Percentiles rank a stretch among this genome's conserved stretches.
These are phyloP conservation scores for Nidularia pulvinata DNA, from an alignment of 768 basidiomycete genomes.

Conservation along the genomic window DNA sequence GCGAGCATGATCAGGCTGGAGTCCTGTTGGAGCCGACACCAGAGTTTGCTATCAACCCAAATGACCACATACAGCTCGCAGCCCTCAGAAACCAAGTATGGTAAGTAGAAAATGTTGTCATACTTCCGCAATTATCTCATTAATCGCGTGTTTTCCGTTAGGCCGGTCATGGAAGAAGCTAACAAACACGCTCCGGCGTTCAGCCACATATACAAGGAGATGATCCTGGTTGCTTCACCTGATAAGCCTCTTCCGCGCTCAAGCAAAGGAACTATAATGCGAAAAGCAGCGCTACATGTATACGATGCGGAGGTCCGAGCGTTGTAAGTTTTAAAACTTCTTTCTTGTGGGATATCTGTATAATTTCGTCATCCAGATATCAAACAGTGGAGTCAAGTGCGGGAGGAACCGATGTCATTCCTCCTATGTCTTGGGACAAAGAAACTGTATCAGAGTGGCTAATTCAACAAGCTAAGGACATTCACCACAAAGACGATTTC, in stretches of 20 bases:
- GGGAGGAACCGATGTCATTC: conserved; percentile 2
- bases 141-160: conserved; percentile 10
- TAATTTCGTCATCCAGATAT: background rate
- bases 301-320: conserved; percentile 46
- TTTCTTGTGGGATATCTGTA: background rate
- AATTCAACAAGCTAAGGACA: conserved; percentile 12
- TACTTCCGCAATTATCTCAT: background rate
- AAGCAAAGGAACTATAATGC: conserved; percentile 47
- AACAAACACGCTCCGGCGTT: conserved; percentile 40
- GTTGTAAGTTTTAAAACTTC: conserved; percentile 25
- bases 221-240: conserved; percentile 40
- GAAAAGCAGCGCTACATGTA: conserved; percentile 35
- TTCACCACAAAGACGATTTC: conserved; percentile 15
- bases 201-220: conserved; percentile 49
- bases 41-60: conserved; percentile 19
- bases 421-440: conserved; percentile 4
- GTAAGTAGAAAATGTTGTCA: conserved; percentile 12
- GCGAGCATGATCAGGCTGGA: conserved; percentile 29
- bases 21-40: conserved; percentile 27
- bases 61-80: conserved; percentile 13
- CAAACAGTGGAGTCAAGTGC: conserved; percentile 5
- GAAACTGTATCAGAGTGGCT: conserved; percentile 12
- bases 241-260: conserved; percentile 40
- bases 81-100: conserved; percentile 35
- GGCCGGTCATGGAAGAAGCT: conserved; percentile 40